A percentile compares a stretch with the other conserved stretches of the same genome.
These are phyloP conservation scores for Sphagnum contortum DNA, from an alignment of 225 moss, liverwort and hornwort species.

Conservation along the genomic window DNA sequence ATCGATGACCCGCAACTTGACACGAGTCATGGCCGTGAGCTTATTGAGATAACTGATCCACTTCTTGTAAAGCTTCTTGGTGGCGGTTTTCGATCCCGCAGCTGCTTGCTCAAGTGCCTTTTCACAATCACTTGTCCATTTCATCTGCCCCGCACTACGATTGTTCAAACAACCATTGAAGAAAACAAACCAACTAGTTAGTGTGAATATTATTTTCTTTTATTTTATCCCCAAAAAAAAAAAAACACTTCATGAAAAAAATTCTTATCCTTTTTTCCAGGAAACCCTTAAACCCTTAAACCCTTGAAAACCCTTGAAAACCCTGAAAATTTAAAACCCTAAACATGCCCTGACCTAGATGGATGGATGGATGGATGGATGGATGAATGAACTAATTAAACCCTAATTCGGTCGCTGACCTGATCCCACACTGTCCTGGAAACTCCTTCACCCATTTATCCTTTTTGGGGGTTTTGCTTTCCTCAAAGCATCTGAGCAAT, in stretches of 20 bases:
- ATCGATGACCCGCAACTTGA: slow-evolving; percentile 61
- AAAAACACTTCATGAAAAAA: too few relatives aligned
- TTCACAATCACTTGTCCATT: slow-evolving; percentile 71
- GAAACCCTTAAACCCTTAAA: too few relatives aligned
- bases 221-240: too few relatives aligned
- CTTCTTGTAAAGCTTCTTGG: slow-evolving; percentile 65
- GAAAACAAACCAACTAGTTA: too few relatives aligned
- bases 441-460: slow-evolving; percentile 82
- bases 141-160: slow-evolving; percentile 68
- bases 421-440: slow-evolving; percentile 72
- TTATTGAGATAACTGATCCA: slow-evolving; percentile 77
- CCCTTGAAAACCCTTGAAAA: too few relatives aligned
- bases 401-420: slow-evolving; percentile 13
- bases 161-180: background rate
- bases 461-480: slow-evolving; percentile 70
- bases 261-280: too few relatives aligned
- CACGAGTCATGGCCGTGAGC: slow-evolving; percentile 64
- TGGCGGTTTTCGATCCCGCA: slow-evolving; percentile 60
- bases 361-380: too few relatives aligned
- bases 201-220: too few relatives aligned
- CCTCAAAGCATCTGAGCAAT: slow-evolving; percentile 53
- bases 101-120: slow-evolving; percentile 55
- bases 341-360: too few relatives aligned
- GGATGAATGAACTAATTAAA: too few relatives aligned
- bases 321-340: too few relatives aligned